These are phyloP conservation scores for Thelonectria discophora DNA, from an alignment of 2,329 filamentous ascomycete genomes.

Conservation along the genomic window DNA sequence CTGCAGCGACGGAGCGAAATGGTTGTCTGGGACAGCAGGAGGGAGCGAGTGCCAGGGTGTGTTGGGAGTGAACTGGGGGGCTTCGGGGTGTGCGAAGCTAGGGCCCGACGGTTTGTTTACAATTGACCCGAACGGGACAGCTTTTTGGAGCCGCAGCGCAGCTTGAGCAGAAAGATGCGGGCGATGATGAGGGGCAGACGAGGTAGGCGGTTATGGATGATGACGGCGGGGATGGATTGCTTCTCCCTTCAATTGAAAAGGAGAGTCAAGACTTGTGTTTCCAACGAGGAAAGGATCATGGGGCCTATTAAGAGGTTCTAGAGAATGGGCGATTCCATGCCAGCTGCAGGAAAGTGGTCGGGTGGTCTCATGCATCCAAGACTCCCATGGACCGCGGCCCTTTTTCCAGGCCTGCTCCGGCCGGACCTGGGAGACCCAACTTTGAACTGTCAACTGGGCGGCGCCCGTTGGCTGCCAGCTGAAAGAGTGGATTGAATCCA, in stretches of 20 bases:
- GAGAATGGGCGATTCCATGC: conserved; percentile 33
- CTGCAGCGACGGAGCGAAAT: conserved; percentile 30
- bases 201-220: conserved; percentile 15
- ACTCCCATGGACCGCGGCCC: neutral
- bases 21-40: conserved; percentile 50
- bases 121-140: conserved; percentile 50
- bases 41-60: conserved; percentile 24
- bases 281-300: conserved; percentile 22
- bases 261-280: neutral
- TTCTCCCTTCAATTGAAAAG: conserved; percentile 1
- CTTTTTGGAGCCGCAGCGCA: conserved; percentile 17
- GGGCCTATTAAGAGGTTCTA: conserved; percentile 17
- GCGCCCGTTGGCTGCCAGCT: too few species aligned
- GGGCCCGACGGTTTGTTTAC: conserved; percentile 51
- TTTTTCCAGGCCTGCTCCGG: neutral
- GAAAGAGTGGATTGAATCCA: conserved; percentile 10
- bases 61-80: conserved; percentile 31
- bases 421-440: neutral
- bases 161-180: conserved; percentile 22
- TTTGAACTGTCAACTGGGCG: too few species aligned
- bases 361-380: conserved; percentile 1
- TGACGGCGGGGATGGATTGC: neutral
- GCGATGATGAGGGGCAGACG: conserved; percentile 8
- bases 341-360: conserved; percentile 27
- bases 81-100: conserved; percentile 38